Percentiles rank a stretch among this genome's conserved stretches.
phyloP scores from a whole-genome alignment of 495 filamentous ascomycete species.

The Aspergillus baeticus region DNA sequence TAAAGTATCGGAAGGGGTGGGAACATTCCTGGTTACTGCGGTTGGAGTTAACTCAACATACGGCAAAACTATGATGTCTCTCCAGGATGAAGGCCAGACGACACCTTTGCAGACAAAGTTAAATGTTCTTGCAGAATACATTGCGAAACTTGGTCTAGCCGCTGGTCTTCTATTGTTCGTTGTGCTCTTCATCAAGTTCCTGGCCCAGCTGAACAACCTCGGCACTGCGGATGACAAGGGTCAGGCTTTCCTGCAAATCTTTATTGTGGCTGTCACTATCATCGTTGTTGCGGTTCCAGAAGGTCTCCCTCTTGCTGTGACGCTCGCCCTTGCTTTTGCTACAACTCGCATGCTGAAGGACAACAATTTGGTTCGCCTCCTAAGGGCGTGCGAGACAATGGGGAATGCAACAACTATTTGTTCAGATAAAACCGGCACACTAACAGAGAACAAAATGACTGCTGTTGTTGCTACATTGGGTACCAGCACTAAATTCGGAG shows the following conservation, averaged over 20 bases:
- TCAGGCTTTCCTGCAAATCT: conserved; percentile 84
- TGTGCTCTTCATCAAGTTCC: conserved; percentile 90
- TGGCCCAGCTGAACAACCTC: conserved; percentile 59
- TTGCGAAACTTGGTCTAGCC: conserved; percentile 85
- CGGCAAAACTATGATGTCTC: conserved; percentile 91
- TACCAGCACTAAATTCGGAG: conserved; percentile 64
- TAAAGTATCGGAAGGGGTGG: conserved; percentile 89
- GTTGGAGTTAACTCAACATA: conserved; percentile 85
- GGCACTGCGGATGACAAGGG: conserved; percentile 70
- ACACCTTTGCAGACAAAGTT: conserved; percentile 95
- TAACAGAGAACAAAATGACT: conserved; percentile 93
- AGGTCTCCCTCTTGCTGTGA: conserved; percentile 89
- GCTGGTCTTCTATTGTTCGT: conserved; percentile 83
- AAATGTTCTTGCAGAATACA: conserved; percentile 86
- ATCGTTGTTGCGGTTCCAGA: conserved; percentile 96
- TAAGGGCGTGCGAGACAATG: conserved; percentile 98
- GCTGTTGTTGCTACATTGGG: conserved; percentile 79
- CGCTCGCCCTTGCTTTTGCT: conserved; percentile 88
- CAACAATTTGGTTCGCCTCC: conserved; percentile 86
- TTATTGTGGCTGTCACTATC: conserved; percentile 93
- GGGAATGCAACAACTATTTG: conserved; percentile 95
- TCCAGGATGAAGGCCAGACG: conserved; percentile 85
- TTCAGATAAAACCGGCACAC: conserved; percentile 94
- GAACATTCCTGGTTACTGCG: conserved; percentile 82
- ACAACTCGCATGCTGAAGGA: conserved; percentile 95